Conservation (phyloP, 2,329 filamentous ascomycete species). For the Volutella citrinella region DNA sequence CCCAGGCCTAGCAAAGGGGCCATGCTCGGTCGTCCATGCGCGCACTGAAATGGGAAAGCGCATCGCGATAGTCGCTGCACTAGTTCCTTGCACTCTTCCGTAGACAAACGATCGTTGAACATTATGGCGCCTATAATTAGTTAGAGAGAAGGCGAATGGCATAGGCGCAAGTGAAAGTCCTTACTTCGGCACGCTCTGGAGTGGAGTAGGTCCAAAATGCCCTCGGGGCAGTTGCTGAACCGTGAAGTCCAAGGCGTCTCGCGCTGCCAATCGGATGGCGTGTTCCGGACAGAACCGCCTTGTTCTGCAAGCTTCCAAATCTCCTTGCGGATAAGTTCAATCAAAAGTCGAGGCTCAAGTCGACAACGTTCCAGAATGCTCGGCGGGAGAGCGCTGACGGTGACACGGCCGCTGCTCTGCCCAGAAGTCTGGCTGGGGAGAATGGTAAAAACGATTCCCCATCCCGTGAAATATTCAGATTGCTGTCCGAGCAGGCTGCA, state of each 20-base stretch:
- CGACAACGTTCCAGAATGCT: conserved; percentile 75
- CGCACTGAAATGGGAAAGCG: conserved; percentile 77
- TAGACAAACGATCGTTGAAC: conserved; percentile 72
- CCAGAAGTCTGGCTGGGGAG: not conserved
- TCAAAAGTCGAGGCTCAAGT: conserved; percentile 66
- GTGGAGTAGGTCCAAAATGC: conserved; percentile 73
- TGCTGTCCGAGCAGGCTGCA: conserved; percentile 52
- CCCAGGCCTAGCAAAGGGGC: conserved; percentile 57
- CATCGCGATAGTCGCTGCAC: conserved; percentile 58
- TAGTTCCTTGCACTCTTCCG: conserved; percentile 56
- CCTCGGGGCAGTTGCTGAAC: conserved; percentile 68
- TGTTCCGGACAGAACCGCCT: conserved; percentile 11
- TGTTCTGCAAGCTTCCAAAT: conserved; percentile 63
- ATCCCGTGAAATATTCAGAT: conserved; percentile 58
- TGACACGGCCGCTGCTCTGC: conserved; percentile 30
- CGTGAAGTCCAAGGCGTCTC: conserved; percentile 53
- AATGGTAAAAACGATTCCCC: conserved; percentile 71
- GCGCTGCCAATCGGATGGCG: conserved; percentile 1
- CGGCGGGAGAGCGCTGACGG: conserved; percentile 61
- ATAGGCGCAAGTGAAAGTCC: too few species aligned
- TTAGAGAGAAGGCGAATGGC: too few species aligned
- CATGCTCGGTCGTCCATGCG: conserved; percentile 71
- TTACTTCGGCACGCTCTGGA: conserved; percentile 71
- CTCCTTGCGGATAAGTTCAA: conserved; percentile 72
- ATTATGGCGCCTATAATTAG: conserved; percentile 61